These are phyloP conservation scores for Kwoniella pini DNA, from an alignment of 768 basidiomycete genomes.

Conservation along the genomic window DNA sequence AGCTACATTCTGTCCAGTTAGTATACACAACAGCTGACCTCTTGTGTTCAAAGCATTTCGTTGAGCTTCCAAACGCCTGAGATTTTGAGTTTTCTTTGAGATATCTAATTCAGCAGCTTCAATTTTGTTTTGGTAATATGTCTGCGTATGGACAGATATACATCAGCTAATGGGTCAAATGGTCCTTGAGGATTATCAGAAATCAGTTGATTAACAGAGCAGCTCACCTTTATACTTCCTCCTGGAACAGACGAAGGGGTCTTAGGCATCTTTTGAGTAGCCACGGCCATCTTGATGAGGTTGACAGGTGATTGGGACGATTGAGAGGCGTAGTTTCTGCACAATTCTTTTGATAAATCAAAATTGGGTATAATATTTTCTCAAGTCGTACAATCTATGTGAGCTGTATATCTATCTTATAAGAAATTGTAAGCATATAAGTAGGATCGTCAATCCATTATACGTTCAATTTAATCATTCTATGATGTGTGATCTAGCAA, in stretches of 20 bases:
- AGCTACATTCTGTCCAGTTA: neutral
- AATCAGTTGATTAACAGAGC: too few relatives aligned
- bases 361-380: too few relatives aligned
- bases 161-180: neutral
- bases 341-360: too few relatives aligned
- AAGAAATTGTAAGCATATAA: too few relatives aligned
- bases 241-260: conserved; percentile 17
- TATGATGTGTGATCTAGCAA: too few relatives aligned
- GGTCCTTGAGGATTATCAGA: too few relatives aligned
- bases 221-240: conserved; percentile 46
- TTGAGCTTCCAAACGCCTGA: conserved; percentile 92
- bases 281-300: conserved; percentile 31
- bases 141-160: conserved; percentile 52
- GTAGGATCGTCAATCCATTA: too few relatives aligned
- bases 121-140: conserved; percentile 95
- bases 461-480: too few relatives aligned
- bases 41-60: conserved; percentile 94
- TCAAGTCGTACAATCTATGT: too few relatives aligned
- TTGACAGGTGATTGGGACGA: too few relatives aligned
- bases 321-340: too few relatives aligned
- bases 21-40: conserved; percentile 61
- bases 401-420: too few relatives aligned
- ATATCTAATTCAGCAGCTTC: conserved; percentile 89
- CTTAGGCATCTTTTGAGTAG: conserved; percentile 39
- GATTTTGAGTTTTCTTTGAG: conserved; percentile 94